phyloP scores from a whole-genome alignment of 23 red algal genomes.

The Porphyridium purpureum region DNA sequence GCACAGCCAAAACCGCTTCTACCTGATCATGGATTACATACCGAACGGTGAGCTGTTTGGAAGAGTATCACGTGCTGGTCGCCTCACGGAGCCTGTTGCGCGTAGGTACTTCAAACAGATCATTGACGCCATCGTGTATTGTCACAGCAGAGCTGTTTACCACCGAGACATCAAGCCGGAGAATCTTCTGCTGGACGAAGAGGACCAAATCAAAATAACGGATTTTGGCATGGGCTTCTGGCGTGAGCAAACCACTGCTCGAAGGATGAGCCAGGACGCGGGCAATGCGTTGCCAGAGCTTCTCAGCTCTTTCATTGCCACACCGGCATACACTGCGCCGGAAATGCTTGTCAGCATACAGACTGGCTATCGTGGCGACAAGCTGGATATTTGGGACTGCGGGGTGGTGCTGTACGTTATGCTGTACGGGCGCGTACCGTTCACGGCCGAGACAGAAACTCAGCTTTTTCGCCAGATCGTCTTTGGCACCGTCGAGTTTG shows the following conservation, averaged over 20 bases:
- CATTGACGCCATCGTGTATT: slow-evolving; percentile 56
- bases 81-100: slow-evolving; percentile 25
- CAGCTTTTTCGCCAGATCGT: slow-evolving; percentile 29
- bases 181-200: slow-evolving; percentile 46
- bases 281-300: slow-evolving; percentile 46
- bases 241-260: slow-evolving; percentile 21
- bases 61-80: slow-evolving; percentile 13
- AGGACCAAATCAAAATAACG: slow-evolving; percentile 27
- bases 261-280: slow-evolving; percentile 4
- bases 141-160: slow-evolving; percentile 33
- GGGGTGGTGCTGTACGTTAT: slow-evolving; percentile 75
- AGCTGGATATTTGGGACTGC: slow-evolving; percentile 65
- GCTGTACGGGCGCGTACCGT: slow-evolving; percentile 56
- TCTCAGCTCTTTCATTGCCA: slow-evolving; percentile 39
- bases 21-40: slow-evolving; percentile 54
- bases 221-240: slow-evolving; percentile 44
- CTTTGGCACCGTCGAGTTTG: slow-evolving; percentile 21
- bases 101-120: slow-evolving; percentile 55
- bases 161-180: slow-evolving; percentile 69
- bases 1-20: slow-evolving; percentile 14
- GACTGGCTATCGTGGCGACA: slow-evolving; percentile 31
- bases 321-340: slow-evolving; percentile 66
- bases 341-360: slow-evolving; percentile 49
- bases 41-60: slow-evolving; percentile 40
- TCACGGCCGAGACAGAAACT: slow-evolving; percentile 20